Evolutionary conservation across 2,329 filamentous ascomycete species (phyloP), one percentile per base, ranked within the genome.

Genomic region (Cercospora zeina): DNA sequence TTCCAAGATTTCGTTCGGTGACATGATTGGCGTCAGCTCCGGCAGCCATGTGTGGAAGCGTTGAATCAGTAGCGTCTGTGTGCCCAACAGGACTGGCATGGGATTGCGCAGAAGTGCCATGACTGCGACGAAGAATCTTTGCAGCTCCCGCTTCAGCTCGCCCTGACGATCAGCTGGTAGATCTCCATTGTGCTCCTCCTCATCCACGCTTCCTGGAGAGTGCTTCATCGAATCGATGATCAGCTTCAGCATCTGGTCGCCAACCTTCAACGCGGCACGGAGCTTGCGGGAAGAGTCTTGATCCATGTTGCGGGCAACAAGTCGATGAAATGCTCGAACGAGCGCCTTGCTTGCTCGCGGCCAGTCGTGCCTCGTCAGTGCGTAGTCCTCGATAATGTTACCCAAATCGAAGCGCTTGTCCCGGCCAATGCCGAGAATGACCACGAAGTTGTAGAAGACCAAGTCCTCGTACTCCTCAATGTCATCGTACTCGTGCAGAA

Each of bases 41-140:
- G 95, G 93, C n/a, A 99, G 80, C 95, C 95, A 99, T 0, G 90
- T 90, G 73, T 97, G 93, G 74, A 97, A 96, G 74, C 97, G 91
- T 76, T 99, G 95, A 11, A 97, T 92, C 2, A 96, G 87, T 54
- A 99, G 80, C 0, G 95, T 97, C 77, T 99, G 96, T 66, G 90
- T 97, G 34, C 95, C 95, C 13, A 97, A 90, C 24, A 97, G 80
- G 16, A 93, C 87, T 0, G 95, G 90, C 2, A 91, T 89, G 1
- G 87, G 82, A 74, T 91, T 96, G 63, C 88, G 87, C 91, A 99
- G 97, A 77, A 99, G 85, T 14, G 84, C 82, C 76, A 97, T 92
- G 24, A 99, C 82, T 1, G 91, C 89, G 73, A 92, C 93, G 80
- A 97, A 97, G 37, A 97, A 91, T 34, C 84, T 87, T 65, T 91